A percentile compares a stretch with the other conserved stretches of the same genome.
Conservation (phyloP, 805 yeast genomes). For the Candida anglica region DNA sequence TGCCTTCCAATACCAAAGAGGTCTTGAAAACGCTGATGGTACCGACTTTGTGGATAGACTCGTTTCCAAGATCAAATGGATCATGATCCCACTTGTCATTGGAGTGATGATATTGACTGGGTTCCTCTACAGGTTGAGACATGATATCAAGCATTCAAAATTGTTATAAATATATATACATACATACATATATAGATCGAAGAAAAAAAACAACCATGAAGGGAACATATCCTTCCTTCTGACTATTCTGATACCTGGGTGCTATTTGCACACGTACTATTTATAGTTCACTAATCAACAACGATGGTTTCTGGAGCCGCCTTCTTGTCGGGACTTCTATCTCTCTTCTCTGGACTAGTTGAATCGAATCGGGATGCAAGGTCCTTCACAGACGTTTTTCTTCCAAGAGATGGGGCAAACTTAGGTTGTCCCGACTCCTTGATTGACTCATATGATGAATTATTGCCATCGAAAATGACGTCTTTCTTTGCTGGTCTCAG, state of each 20-base stretch:
- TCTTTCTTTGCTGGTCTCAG: slow-evolving; percentile 23
- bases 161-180: slow-evolving; percentile 14
- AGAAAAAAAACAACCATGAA: background rate
- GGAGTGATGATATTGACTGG: slow-evolving; percentile 39
- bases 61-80: slow-evolving; percentile 28
- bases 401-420: slow-evolving; percentile 20
- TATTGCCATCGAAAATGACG: slow-evolving; percentile 14
- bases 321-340: too few relatives aligned
- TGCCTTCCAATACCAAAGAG: slow-evolving; percentile 18
- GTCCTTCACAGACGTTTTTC: slow-evolving; percentile 31
- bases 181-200: background rate
- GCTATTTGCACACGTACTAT: too few relatives aligned
- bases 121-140: slow-evolving; percentile 51
- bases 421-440: slow-evolving; percentile 25
- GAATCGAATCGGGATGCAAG: slow-evolving; percentile 25
- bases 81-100: slow-evolving; percentile 37
- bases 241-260: too few relatives aligned
- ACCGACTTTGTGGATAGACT: slow-evolving; percentile 3
- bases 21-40: background rate
- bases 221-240: too few relatives aligned
- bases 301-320: too few relatives aligned
- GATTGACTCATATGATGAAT: slow-evolving; percentile 9
- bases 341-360: slow-evolving; percentile 6
- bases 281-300: too few relatives aligned
- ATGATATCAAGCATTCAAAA: slow-evolving; percentile 60